A percentile compares a stretch with the other conserved stretches of the same genome.
phyloP scores from a whole-genome alignment of 345 rosid species.

The Arabidopsis thaliana region DNA sequence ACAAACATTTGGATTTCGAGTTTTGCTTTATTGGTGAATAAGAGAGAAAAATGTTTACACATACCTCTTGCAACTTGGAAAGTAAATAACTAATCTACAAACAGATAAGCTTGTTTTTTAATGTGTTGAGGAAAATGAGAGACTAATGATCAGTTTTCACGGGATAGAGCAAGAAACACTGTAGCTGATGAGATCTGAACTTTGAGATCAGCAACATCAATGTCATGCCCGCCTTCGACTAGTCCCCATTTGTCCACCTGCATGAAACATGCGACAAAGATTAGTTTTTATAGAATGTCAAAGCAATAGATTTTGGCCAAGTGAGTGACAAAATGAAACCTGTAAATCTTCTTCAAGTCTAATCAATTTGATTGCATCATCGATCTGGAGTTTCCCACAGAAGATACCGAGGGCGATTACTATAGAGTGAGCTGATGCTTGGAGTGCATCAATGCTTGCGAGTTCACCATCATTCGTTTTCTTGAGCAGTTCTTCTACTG shows the following conservation, averaged over 20 bases:
- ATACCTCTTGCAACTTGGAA: background rate
- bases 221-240: conserved; percentile 95
- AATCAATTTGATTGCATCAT: conserved; percentile 82
- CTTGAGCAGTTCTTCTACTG: conserved; percentile 66
- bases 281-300: conserved; percentile 22
- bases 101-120: conserved; percentile 15
- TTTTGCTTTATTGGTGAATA: conserved; percentile 15
- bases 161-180: conserved; percentile 86
- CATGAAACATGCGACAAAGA: conserved; percentile 33
- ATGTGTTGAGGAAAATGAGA: background rate
- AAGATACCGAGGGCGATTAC: conserved; percentile 70
- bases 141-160: conserved; percentile 44
- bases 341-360: conserved; percentile 98
- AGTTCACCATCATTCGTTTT: conserved; percentile 77
- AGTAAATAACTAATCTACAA: conserved; percentile 32
- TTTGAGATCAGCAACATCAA: conserved; percentile 93
- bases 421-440: conserved; percentile 83
- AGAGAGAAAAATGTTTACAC: background rate
- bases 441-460: conserved; percentile 89
- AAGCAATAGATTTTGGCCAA: conserved; percentile 10
- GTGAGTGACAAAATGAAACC: conserved; percentile 50
- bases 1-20: background rate
- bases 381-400: conserved; percentile 76
- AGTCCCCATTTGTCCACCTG: conserved; percentile 96
- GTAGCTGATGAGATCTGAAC: conserved; percentile 85